Percentiles rank a stretch among this genome's conserved stretches.
These are phyloP conservation scores for Amylocarpus encephaloides DNA, from an alignment of 2,329 filamentous ascomycete genomes.

Conservation along the genomic window DNA sequence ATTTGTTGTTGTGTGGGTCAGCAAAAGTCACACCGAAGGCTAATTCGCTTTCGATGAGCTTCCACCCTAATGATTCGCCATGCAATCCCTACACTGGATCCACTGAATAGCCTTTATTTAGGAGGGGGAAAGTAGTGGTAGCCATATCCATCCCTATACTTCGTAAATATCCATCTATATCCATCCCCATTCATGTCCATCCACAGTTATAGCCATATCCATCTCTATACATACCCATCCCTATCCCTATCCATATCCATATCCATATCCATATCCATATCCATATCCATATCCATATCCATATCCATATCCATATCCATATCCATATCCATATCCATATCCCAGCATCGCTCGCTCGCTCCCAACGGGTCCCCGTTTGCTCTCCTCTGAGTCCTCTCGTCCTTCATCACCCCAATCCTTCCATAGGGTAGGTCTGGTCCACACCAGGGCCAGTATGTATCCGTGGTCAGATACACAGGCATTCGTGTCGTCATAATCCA, in stretches of 20 bases:
- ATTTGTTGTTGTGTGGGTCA: too few species aligned
- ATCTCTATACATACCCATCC: not conserved
- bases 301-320: too few species aligned
- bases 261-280: not conserved
- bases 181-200: not conserved
- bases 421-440: not conserved
- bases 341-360: too few species aligned
- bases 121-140: too few species aligned
- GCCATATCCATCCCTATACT: not conserved
- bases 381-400: not conserved
- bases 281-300: not conserved
- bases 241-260: not conserved
- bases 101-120: too few species aligned
- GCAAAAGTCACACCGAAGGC: not conserved
- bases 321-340: too few species aligned
- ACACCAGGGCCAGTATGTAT: slow-evolving; percentile 1
- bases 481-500: not conserved
- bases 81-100: too few species aligned
- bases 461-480: not conserved
- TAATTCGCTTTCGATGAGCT: not conserved
- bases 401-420: not conserved
- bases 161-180: too few species aligned
- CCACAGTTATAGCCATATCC: not conserved
- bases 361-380: too few species aligned
- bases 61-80: too few species aligned